phyloP scores from a whole-genome alignment of 176 grass and related monocot species.

The Cenchrus purpureus region DNA sequence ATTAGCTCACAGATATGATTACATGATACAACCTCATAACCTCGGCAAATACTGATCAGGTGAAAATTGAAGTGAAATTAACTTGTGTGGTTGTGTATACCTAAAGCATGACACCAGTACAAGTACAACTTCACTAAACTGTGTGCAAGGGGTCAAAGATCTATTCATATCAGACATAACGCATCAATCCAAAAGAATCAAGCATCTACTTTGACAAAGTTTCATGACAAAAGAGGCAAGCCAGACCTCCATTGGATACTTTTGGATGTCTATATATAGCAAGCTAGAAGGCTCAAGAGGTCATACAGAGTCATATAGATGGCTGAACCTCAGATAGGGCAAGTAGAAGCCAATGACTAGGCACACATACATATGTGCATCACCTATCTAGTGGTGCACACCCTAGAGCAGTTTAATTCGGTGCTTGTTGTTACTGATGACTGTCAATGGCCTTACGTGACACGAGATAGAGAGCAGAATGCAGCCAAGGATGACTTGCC shows the following conservation, averaged over 20 bases:
- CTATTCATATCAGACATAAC: conserved; percentile 55
- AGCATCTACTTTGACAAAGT: conserved; percentile 39
- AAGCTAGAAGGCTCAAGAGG: conserved; percentile 31
- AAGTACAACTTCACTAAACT: conserved; percentile 14
- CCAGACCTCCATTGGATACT: conserved; percentile 32
- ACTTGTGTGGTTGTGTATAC: not conserved
- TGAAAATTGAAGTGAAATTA: not conserved
- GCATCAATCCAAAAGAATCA: conserved; percentile 32
- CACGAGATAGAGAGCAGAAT: conserved; percentile 58
- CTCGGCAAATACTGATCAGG: not conserved
- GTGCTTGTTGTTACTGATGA: conserved; percentile 17
- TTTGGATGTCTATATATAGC: conserved; percentile 47
- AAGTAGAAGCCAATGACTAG: not conserved
- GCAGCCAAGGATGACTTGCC: conserved; percentile 97
- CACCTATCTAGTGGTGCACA: not conserved
- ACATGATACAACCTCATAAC: not conserved
- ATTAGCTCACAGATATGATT: not conserved
- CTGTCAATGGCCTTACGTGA: conserved; percentile 56
- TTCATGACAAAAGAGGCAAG: conserved; percentile 39
- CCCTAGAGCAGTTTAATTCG: conserved; percentile 18
- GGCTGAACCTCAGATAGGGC: conserved; percentile 1
- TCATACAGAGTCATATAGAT: conserved; percentile 21
- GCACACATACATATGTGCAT: conserved; percentile 17
- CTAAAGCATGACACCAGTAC: not conserved
- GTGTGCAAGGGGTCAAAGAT: conserved; percentile 28